A percentile compares a stretch with the other conserved stretches of the same genome.
Conservation (phyloP, 176 grass and related monocot genomes). For the Avena atlantica region DNA sequence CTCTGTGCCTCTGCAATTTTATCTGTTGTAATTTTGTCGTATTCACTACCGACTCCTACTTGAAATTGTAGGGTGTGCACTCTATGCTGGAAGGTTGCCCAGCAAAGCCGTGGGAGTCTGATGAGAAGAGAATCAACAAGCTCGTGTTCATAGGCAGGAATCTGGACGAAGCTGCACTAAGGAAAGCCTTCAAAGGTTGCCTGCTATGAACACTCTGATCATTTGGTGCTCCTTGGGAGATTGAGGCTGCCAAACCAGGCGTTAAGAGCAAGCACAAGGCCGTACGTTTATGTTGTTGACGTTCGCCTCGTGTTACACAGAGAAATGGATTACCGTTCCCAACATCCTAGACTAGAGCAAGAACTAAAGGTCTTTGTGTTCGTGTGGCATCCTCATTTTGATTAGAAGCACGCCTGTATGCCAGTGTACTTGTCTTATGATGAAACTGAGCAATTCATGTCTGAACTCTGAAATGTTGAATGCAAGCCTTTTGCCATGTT, state of each 20-base stretch:
- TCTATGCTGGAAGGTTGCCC: slow-evolving; percentile 79
- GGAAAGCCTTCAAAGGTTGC: slow-evolving; percentile 73
- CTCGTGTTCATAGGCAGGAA: slow-evolving; percentile 76
- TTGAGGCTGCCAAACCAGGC: neutral
- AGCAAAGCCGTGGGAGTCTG: slow-evolving; percentile 62
- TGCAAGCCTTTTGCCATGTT: neutral
- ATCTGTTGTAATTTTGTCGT: neutral
- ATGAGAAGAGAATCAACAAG: slow-evolving; percentile 68
- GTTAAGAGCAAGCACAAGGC: neutral
- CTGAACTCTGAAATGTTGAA: neutral
- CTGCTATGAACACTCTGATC: slow-evolving; percentile 38
- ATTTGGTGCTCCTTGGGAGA: neutral
- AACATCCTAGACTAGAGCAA: neutral
- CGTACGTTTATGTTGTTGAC: neutral
- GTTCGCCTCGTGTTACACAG: neutral
- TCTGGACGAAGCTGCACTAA: slow-evolving; percentile 58
- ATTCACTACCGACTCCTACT: neutral
- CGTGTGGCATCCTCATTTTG: neutral
- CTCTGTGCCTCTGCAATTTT: neutral
- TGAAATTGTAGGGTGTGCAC: slow-evolving; percentile 54
- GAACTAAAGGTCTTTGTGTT: neutral
- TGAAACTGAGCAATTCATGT: neutral
- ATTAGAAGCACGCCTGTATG: neutral
- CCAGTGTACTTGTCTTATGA: neutral
- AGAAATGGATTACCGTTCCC: neutral